Conservation (phyloP, 768 basidiomycete species). For the Melanogaster broomeanus region DNA sequence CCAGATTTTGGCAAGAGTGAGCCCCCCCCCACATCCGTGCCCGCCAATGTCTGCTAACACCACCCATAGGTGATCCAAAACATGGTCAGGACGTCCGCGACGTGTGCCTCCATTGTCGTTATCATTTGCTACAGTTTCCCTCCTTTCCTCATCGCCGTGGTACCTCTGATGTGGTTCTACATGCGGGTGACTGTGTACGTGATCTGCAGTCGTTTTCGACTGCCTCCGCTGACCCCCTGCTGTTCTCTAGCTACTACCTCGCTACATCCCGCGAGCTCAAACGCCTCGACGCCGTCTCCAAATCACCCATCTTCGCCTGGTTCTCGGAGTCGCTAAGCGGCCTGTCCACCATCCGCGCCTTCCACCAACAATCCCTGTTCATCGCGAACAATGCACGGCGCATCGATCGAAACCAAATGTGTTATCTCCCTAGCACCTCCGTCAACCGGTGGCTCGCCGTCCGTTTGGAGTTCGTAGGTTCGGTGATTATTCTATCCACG, state of each 20-base stretch:
- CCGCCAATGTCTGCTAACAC: neutral
- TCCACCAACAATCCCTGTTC: slow-evolving; percentile 70
- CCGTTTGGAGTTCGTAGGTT: slow-evolving; percentile 82
- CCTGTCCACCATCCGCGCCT: slow-evolving; percentile 82
- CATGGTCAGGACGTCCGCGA: slow-evolving; percentile 63
- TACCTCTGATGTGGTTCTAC: slow-evolving; percentile 83
- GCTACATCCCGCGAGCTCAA: slow-evolving; percentile 86
- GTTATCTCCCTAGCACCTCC: slow-evolving; percentile 66
- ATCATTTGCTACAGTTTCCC: slow-evolving; percentile 87
- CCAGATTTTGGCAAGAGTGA: slow-evolving; percentile 70
- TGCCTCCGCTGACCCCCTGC: neutral
- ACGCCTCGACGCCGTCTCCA: slow-evolving; percentile 84
- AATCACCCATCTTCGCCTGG: slow-evolving; percentile 90
- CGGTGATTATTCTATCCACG: slow-evolving; percentile 74
- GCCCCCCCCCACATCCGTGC: slow-evolving; percentile 5
- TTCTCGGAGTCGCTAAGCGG: slow-evolving; percentile 79
- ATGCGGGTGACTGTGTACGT: slow-evolving; percentile 74
- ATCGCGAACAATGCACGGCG: slow-evolving; percentile 66
- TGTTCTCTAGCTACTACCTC: slow-evolving; percentile 75
- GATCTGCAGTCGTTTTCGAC: neutral
- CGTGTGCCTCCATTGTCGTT: slow-evolving; percentile 57
- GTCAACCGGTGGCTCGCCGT: slow-evolving; percentile 86
- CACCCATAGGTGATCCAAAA: slow-evolving; percentile 56
- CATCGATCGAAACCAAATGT: slow-evolving; percentile 86
- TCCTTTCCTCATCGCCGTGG: slow-evolving; percentile 70